Evolutionary conservation across 345 rosid genomes (phyloP), one percentile per base, ranked within the genome.

Genomic region (Arabis hirsuta): DNA sequence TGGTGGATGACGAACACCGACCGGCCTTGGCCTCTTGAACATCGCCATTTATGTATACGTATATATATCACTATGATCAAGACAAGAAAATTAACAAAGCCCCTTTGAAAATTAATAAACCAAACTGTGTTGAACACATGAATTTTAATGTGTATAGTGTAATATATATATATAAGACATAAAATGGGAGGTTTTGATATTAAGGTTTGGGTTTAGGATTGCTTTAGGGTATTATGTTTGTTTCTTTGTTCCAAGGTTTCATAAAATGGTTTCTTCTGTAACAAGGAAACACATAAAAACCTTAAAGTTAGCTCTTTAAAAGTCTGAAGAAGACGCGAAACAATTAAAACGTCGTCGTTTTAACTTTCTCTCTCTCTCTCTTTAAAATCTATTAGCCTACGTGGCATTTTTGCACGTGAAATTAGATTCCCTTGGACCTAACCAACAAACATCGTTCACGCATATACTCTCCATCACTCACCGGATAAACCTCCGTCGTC

Each of bases 151-250:
- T 61, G 45, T 68, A 68, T 75, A 54, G 31, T 31, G n/a, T n/a
- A n/a, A 46, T 69, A 34, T 52, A 14, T 60, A 27, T 68, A 75
- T 76, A 39, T 62, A 62, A 58, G 67, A 22, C 26, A 9, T n/a
- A 22, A 6, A 34, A 12, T 32, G 41, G 19, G 74, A 75, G 78
- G 50, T 67, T 65, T 74, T 52, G 32, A 67, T 31, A 24, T 59
- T 52, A 22, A 10, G 79, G 52, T 68, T 62, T 70, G 72, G 80
- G 76, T 70, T 76, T 76, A 56, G 76, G 67, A 70, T 76, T 56
- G 71, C 76, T 64, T 76, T 24, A 75, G 70, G 51, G 70, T 69
- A 62, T 62, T 62, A 62, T 69, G 59, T 69, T 48, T 46, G 22
- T 76, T 69, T 62, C 74, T 69, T 68, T 44, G 24, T 61, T 20